These are phyloP conservation scores for Elsinoe arachidis DNA, from an alignment of 2,329 filamentous ascomycete species.

Conservation along the genomic window DNA sequence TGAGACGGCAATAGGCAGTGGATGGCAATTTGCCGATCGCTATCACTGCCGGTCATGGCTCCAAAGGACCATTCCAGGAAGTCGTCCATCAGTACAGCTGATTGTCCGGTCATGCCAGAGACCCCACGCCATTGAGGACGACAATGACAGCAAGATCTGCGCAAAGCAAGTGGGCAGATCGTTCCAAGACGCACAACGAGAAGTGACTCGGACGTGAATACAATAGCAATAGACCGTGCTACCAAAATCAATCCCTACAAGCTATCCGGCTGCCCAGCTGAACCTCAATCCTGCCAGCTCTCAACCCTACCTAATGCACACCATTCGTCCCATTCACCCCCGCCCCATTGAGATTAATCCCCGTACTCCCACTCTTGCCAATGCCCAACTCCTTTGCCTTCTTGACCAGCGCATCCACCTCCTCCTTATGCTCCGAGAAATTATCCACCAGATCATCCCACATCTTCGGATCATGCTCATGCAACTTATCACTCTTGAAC, in stretches of 20 bases:
- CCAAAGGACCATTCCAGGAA: too few species aligned
- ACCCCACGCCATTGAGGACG: too few species aligned
- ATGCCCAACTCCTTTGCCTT: constrained; percentile 15
- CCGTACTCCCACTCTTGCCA: background rate
- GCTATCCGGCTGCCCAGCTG: background rate
- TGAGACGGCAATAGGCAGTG: too few species aligned
- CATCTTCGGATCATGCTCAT: constrained; percentile 32
- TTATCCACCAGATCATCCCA: constrained; percentile 32
- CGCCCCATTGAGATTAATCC: constrained; percentile 7
- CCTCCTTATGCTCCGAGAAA: constrained; percentile 29
- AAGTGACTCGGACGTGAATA: too few species aligned
- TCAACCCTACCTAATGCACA: background rate
- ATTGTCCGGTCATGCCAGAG: too few species aligned
- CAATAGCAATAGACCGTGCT: too few species aligned
- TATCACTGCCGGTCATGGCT: too few species aligned
- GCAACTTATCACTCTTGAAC: constrained; percentile 30
- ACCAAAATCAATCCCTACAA: background rate
- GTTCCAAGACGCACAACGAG: too few species aligned
- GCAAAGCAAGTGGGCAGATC: too few species aligned
- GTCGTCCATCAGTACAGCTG: too few species aligned
- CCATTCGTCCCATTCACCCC: constrained; percentile 4
- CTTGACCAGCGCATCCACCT: constrained; percentile 23
- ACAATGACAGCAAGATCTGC: too few species aligned
- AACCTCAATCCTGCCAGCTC: background rate
- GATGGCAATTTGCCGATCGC: too few species aligned